Percentiles rank a stretch among this genome's conserved stretches.
These are phyloP conservation scores for Adansonia rubrostipa DNA, from an alignment of 441 rosid species.

Conservation along the genomic window DNA sequence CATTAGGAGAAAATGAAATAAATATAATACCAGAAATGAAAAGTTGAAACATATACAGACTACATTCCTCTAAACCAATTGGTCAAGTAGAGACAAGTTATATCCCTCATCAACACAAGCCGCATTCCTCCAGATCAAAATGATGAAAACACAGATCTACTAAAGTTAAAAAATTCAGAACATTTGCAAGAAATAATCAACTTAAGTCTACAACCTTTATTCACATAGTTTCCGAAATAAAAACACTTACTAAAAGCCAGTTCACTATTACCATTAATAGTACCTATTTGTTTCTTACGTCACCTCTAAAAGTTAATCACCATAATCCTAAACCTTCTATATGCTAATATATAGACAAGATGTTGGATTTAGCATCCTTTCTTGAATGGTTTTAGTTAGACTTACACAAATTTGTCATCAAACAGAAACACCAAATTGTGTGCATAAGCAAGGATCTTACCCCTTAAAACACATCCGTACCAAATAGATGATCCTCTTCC, in stretches of 20 bases:
- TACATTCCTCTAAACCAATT: background rate
- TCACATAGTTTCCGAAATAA: background rate
- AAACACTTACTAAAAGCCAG: background rate
- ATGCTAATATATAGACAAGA: background rate
- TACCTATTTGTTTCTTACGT: conserved; percentile 4
- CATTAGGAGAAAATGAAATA: background rate
- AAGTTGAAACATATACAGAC: background rate
- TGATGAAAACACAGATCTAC: background rate
- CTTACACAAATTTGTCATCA: background rate
- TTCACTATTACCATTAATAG: background rate
- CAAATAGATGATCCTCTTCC: conserved; percentile 90
- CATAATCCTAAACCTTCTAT: background rate
- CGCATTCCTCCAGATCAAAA: background rate
- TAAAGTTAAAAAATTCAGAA: background rate
- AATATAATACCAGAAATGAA: background rate
- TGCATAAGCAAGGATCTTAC: conserved; percentile 42
- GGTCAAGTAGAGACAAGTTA: background rate
- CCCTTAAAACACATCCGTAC: conserved; percentile 96
- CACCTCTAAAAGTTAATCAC: background rate
- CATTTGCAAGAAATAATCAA: background rate
- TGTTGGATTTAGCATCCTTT: background rate
- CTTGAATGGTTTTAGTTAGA: background rate
- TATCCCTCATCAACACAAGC: background rate
- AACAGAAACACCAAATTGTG: background rate
- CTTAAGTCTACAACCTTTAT: background rate